Conservation (phyloP, 306 rosid genomes). For the Sechiopsis laciniata region DNA sequence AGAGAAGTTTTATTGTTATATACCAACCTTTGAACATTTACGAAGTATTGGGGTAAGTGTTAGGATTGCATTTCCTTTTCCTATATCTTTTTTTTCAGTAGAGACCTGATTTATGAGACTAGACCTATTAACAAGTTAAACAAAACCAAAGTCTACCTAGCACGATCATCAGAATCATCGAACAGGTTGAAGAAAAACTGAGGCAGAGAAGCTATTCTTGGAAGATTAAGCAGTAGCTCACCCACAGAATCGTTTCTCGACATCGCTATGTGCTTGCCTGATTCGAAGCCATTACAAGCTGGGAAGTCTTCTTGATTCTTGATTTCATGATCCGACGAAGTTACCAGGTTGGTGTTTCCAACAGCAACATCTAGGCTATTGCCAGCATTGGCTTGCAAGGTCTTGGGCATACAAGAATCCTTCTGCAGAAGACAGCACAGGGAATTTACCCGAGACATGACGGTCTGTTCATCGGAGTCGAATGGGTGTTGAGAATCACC, state of each 20-base stretch:
- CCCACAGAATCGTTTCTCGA: slow-evolving; percentile 77
- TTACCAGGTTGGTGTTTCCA: neutral
- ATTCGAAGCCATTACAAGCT: slow-evolving; percentile 19
- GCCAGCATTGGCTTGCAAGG: slow-evolving; percentile 22
- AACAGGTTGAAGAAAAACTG: slow-evolving; percentile 64
- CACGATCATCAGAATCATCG: slow-evolving; percentile 51
- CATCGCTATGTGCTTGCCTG: slow-evolving; percentile 48
- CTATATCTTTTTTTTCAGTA: neutral
- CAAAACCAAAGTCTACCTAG: neutral
- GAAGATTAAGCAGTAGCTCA: slow-evolving; percentile 69
- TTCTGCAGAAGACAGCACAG: slow-evolving; percentile 74
- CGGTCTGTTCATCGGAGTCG: slow-evolving; percentile 58
- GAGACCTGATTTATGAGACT: neutral
- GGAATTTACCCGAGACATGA: slow-evolving; percentile 81
- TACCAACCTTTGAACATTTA: neutral
- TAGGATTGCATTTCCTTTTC: neutral
- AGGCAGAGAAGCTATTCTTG: slow-evolving; percentile 64
- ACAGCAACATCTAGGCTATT: slow-evolving; percentile 27
- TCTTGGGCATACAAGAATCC: slow-evolving; percentile 43
- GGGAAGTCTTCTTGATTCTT: slow-evolving; percentile 30
- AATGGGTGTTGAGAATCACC: slow-evolving; percentile 49
- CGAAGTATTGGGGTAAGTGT: neutral
- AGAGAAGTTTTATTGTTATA: neutral
- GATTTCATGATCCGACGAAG: slow-evolving; percentile 10
- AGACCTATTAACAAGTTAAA: neutral